phyloP scores from a whole-genome alignment of 2,329 filamentous ascomycete genomes.

The Fusarium burgessii region DNA sequence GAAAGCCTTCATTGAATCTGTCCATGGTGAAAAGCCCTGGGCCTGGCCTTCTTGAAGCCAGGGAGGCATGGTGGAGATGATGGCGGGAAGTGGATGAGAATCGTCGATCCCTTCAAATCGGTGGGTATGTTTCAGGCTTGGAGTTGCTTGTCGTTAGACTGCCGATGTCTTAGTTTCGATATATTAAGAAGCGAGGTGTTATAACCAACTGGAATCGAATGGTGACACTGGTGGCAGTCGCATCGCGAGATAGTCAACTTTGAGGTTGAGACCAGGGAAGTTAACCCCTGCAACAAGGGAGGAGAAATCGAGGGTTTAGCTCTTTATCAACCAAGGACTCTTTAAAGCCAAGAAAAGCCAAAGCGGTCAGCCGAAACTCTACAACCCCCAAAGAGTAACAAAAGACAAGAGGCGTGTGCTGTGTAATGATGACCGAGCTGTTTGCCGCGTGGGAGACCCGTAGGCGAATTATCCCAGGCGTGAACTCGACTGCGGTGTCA shows the following conservation, averaged over 20 bases:
- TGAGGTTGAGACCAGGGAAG: background rate
- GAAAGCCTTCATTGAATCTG: conserved; percentile 3
- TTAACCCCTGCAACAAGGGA: conserved; percentile 3
- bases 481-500: background rate
- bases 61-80: conserved; percentile 34
- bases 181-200: conserved; percentile 9
- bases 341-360: conserved; percentile 16
- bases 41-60: conserved; percentile 28
- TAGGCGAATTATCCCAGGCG: background rate
- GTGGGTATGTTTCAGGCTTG: conserved; percentile 10
- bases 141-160: conserved; percentile 9
- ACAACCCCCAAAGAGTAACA: background rate
- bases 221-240: conserved; percentile 15
- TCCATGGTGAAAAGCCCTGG: conserved; percentile 24
- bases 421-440: conserved; percentile 5
- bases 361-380: conserved; percentile 7
- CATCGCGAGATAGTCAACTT: conserved; percentile 14
- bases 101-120: conserved; percentile 10
- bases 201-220: conserved; percentile 9
- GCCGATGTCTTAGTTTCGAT: conserved; percentile 15
- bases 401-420: background rate
- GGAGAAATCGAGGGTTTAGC: conserved; percentile 17
- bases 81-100: conserved; percentile 6
- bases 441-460: conserved; percentile 4
- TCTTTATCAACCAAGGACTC: conserved; percentile 2